Evolutionary conservation across 192 early-diverging fungal species (phyloP), one percentile per base, ranked within the genome.

Genomic region (Gigaspora rosea): DNA sequence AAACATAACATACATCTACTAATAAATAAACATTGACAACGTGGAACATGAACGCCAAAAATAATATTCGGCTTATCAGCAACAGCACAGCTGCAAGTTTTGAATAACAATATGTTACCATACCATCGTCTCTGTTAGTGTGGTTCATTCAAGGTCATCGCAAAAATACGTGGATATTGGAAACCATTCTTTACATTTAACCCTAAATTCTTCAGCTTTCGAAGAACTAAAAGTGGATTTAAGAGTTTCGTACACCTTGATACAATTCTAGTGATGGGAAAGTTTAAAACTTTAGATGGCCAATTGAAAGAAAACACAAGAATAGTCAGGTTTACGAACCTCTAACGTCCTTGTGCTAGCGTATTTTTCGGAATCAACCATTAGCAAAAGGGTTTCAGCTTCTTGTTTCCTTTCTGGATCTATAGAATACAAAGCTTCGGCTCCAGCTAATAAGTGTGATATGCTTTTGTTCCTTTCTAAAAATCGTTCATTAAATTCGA

Each of bases 121-220:
- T 15, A 52, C 15, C 15, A 15, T 52, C 15, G 15, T 52, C 51
- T 15, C 15, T 15, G 15, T 52, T 52, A 52, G 9, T 6, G 15
- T 5, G 51, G 2, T 13, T 52, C 15, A 52, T 52, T 52, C 15
- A 13, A 5, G 9, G 9, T 52, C 51, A 18, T 33, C 51, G 13
- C 15, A 4, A 35, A 66, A 76, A 66, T 65, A 76, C 10, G 74
- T 50, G n/a, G 74, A 63, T 5, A 76, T 63, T 5, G 62, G 49
- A 41, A 76, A 76, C 74, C 62, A 76, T 50, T 76, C 63, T 52
- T 66, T 64, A 51, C 74, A 76, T n/a, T 76, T 76, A n/a, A 33
- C 33, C 48, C 27, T 49, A 50, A 76, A 76, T 46, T 65, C 33
- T 46, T 76, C 74, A 35, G 74, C 74, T 66, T 52, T 76, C 46